Conservation (phyloP, 768 basidiomycete species). For the Dentipellis sp. region DNA sequence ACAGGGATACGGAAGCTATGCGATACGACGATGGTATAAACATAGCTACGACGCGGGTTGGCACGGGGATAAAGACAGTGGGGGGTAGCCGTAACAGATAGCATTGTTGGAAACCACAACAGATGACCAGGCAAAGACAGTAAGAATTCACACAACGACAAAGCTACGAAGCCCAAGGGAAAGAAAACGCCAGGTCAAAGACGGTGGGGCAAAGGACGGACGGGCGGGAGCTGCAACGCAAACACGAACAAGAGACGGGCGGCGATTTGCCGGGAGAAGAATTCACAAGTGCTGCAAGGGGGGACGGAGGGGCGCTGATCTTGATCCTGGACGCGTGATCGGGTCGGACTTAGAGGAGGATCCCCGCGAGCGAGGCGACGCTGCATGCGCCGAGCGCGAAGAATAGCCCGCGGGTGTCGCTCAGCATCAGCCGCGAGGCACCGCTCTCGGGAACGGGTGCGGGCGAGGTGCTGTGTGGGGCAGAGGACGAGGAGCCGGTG, state of each 20-base stretch:
- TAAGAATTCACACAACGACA: background rate
- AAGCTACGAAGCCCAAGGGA: background rate
- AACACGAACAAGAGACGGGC: background rate
- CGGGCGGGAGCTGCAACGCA: background rate
- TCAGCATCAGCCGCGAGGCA: background rate
- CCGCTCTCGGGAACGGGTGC: background rate
- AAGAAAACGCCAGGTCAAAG: too few species aligned
- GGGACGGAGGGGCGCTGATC: background rate
- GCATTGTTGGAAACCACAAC: too few species aligned
- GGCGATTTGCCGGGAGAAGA: background rate
- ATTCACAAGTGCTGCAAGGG: background rate
- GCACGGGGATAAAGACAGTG: too few species aligned
- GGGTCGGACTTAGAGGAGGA: background rate
- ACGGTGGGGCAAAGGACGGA: background rate
- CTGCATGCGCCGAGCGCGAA: conserved; percentile 3
- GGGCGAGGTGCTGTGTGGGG: conserved; percentile 1
- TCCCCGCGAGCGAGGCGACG: background rate
- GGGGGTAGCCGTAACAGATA: too few species aligned
- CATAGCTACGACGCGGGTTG: too few species aligned
- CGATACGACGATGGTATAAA: too few species aligned
- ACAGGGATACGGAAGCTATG: too few species aligned
- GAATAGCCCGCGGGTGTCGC: background rate
- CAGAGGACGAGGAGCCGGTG: background rate
- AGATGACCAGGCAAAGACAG: too few species aligned
- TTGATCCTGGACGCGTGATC: background rate